Conservation (phyloP, 2,329 filamentous ascomycete species). For the Arachnopeziza araneosa region DNA sequence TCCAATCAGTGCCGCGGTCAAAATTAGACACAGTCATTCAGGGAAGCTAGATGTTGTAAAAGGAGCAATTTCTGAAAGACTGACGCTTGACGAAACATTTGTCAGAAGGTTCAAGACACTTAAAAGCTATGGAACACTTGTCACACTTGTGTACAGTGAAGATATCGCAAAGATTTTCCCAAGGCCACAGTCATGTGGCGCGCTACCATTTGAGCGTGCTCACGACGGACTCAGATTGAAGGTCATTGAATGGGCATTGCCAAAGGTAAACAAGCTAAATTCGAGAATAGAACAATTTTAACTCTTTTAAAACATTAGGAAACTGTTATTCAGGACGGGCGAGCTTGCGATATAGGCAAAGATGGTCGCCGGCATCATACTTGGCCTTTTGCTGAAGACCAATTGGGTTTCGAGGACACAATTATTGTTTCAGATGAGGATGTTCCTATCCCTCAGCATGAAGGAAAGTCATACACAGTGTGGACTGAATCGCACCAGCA, state of each 20-base stretch:
- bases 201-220: no score
- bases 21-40: conserved; percentile 7
- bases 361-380: conserved; percentile 1
- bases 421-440: conserved; percentile 13
- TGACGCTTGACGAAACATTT: no score
- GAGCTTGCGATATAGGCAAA: conserved; percentile 1
- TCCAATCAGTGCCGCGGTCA: neutral
- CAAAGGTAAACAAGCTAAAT: no score
- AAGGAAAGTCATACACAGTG: conserved; percentile 7
- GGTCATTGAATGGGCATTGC: no score
- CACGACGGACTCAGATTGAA: no score
- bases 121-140: no score
- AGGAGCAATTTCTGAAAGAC: no score
- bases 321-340: conserved; percentile 3
- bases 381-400: conserved; percentile 1
- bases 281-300: no score
- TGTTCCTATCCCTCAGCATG: neutral
- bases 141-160: no score
- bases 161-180: no score
- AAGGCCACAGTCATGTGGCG: no score
- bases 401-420: conserved; percentile 8
- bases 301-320: neutral
- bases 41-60: conserved; percentile 11
- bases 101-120: no score
- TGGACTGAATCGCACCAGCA: conserved; percentile 11